Percentiles rank a stretch among this genome's conserved stretches.
These are phyloP conservation scores for Abortiporus biennis DNA, from an alignment of 1,284 basidiomycete genomes.

Conservation along the genomic window DNA sequence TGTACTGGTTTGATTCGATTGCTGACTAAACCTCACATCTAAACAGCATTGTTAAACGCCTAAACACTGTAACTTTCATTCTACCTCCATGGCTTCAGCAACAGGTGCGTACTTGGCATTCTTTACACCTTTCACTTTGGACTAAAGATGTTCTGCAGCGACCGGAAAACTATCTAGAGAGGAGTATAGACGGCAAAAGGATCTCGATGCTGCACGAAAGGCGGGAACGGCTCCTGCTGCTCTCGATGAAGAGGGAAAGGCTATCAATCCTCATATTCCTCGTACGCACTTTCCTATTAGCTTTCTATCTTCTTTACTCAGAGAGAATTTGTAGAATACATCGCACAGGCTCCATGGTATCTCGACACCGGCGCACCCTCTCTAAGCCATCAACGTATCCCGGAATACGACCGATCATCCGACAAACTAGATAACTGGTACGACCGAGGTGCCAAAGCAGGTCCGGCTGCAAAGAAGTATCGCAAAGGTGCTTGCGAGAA, in stretches of 20 bases:
- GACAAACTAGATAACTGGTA: slow-evolving; percentile 89
- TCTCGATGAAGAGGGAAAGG: slow-evolving; percentile 88
- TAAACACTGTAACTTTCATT: too few relatives aligned
- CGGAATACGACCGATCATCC: slow-evolving; percentile 58
- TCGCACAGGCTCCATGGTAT: slow-evolving; percentile 98
- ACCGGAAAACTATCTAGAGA: slow-evolving; percentile 85
- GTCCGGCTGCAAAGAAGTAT: slow-evolving; percentile 92
- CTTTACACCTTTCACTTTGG: neutral
- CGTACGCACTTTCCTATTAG: slow-evolving; percentile 43
- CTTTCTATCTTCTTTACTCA: slow-evolving; percentile 7
- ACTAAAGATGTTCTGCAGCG: slow-evolving; percentile 14
- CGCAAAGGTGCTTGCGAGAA: slow-evolving; percentile 99
- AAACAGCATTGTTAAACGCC: slow-evolving; percentile 6
- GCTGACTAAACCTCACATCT: neutral
- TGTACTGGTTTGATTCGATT: too few relatives aligned
- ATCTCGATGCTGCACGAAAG: slow-evolving; percentile 94
- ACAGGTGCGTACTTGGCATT: slow-evolving; percentile 7
- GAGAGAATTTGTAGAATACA: slow-evolving; percentile 60
- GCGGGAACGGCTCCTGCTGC: slow-evolving; percentile 96
- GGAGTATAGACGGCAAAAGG: slow-evolving; percentile 91
- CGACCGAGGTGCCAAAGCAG: slow-evolving; percentile 81
- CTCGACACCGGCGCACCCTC: slow-evolving; percentile 89
- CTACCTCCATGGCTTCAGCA: slow-evolving; percentile 13
- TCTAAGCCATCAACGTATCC: slow-evolving; percentile 87
- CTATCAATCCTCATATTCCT: slow-evolving; percentile 98